phyloP scores from a whole-genome alignment of 1,284 basidiomycete genomes.

The Farysia itapuensis region DNA sequence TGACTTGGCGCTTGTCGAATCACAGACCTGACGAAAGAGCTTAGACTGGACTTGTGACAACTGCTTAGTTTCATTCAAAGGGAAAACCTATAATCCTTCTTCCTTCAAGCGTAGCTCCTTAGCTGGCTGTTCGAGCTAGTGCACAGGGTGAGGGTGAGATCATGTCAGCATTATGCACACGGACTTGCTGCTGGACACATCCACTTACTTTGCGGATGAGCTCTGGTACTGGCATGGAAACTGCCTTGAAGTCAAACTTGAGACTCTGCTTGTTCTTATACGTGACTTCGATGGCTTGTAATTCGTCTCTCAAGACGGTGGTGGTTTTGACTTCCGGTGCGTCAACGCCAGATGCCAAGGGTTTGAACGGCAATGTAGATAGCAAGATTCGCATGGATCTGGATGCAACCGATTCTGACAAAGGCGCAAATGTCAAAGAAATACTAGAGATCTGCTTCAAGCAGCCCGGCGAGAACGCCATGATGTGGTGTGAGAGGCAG shows the following conservation, averaged over 20 bases:
- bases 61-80: too few species aligned
- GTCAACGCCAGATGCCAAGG: constrained; percentile 25
- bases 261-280: constrained; percentile 39
- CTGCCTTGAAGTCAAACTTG: constrained; percentile 11
- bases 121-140: constrained; percentile 39
- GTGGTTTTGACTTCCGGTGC: constrained; percentile 21
- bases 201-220: constrained; percentile 26
- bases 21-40: too few species aligned
- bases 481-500: too few species aligned
- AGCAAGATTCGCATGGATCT: constrained; percentile 28
- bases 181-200: background rate
- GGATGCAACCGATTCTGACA: constrained; percentile 20
- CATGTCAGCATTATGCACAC: too few species aligned
- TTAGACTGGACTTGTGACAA: too few species aligned
- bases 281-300: constrained; percentile 18
- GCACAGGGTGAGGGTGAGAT: background rate
- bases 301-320: constrained; percentile 13
- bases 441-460: constrained; percentile 40
- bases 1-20: too few species aligned
- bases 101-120: constrained; percentile 31
- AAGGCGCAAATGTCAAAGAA: constrained; percentile 24
- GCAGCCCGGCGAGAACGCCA: constrained; percentile 28
- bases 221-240: constrained; percentile 5
- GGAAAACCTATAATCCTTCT: constrained; percentile 24
- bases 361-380: constrained; percentile 17